phyloP scores from a whole-genome alignment of 148 eudicot genomes.

The Arctostaphylos glauca region DNA sequence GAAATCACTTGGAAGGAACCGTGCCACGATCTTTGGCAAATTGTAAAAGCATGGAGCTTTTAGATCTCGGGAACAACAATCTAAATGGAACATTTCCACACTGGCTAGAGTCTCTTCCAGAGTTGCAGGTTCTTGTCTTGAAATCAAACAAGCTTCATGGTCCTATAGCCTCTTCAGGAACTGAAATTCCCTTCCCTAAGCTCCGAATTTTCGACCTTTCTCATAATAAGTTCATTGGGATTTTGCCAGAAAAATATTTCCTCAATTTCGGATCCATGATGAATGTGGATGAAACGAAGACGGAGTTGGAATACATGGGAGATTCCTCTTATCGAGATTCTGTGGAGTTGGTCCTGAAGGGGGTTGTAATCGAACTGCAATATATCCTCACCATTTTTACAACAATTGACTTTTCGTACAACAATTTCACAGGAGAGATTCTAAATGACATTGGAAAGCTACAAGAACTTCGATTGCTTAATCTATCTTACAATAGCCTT shows the following conservation, averaged over 20 bases:
- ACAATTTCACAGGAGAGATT: constrained; percentile 13
- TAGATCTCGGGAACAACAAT: constrained; percentile 45
- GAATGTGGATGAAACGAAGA: neutral
- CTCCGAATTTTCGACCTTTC: constrained; percentile 57
- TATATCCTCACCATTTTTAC: constrained; percentile 4
- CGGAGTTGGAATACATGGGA: neutral
- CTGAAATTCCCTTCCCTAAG: constrained; percentile 18
- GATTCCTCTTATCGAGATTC: neutral
- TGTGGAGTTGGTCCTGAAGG: constrained; percentile 6
- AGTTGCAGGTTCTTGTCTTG: constrained; percentile 35
- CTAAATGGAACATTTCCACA: constrained; percentile 32
- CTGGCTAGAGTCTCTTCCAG: constrained; percentile 20
- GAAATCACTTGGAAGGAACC: constrained; percentile 28
- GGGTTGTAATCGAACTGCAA: neutral
- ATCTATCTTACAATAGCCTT: constrained; percentile 18
- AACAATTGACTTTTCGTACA: constrained; percentile 20
- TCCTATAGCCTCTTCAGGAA: constrained; percentile 8
- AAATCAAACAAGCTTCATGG: constrained; percentile 37
- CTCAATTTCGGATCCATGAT: constrained; percentile 23
- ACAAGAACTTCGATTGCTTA: neutral
- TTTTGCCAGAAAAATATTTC: constrained; percentile 13
- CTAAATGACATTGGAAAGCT: constrained; percentile 19
- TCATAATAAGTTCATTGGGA: constrained; percentile 36
- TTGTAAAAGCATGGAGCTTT: constrained; percentile 26
- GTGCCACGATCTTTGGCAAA: constrained; percentile 33